These are phyloP conservation scores for Bryoerythrophyllum caledonicum DNA, from an alignment of 225 moss, liverwort and hornwort species.

Conservation along the genomic window DNA sequence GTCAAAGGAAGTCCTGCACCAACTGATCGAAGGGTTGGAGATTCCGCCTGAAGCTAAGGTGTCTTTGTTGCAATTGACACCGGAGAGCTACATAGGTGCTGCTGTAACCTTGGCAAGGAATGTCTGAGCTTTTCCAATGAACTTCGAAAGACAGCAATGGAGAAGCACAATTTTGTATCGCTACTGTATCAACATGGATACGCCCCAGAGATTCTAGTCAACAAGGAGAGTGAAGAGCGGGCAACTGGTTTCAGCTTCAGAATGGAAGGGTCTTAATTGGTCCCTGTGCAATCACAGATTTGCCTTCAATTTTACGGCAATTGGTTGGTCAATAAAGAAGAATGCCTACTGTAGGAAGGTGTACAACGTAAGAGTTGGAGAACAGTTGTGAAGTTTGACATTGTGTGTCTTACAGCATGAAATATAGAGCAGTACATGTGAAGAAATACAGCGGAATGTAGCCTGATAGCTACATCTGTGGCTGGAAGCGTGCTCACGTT, in stretches of 20 bases:
- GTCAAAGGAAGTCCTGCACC: constrained; percentile 71
- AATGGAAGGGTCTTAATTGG: not conserved
- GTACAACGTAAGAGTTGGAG: not conserved
- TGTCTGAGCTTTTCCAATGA: constrained; percentile 22
- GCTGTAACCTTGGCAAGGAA: constrained; percentile 63
- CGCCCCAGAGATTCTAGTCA: not conserved
- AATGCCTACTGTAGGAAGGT: constrained; percentile 8
- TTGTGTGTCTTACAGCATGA: not conserved
- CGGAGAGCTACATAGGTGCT: constrained; percentile 71
- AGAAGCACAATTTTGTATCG: constrained; percentile 28
- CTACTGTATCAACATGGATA: not conserved
- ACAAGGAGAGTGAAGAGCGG: constrained; percentile 4
- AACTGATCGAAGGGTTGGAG: constrained; percentile 67
- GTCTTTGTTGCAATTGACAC: constrained; percentile 59
- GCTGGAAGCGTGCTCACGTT: not conserved
- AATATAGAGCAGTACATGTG: not conserved
- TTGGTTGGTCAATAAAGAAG: not conserved
- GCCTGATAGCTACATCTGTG: not conserved
- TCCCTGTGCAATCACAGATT: not conserved
- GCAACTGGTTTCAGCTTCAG: not conserved
- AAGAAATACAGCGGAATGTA: not conserved
- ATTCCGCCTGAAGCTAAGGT: constrained; percentile 66
- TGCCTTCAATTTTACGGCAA: not conserved
- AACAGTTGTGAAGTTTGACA: not conserved
- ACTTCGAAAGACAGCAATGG: not conserved